Evolutionary conservation across 1,284 basidiomycete genomes (phyloP), one percentile per base, ranked within the genome.

Genomic region (Apiotrichum laibachii): DNA sequence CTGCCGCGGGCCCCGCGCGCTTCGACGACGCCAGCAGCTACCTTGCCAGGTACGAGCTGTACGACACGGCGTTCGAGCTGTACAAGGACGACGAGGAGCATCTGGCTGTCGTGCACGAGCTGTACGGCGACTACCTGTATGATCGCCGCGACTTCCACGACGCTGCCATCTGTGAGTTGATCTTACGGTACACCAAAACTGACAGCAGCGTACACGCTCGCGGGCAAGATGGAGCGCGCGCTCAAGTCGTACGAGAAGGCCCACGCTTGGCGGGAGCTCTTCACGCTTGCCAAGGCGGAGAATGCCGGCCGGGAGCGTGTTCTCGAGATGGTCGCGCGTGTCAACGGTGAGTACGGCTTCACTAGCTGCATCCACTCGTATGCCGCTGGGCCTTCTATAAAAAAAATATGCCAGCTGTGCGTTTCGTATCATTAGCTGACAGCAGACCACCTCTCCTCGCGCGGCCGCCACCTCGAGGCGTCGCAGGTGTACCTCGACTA

Each of bases 111-210:
- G 80, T 94, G n/a, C 78, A 94, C 51, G 85, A 85, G 49, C 71
- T 88, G 11, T 96, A 95, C 69, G 95, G 92, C 15, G 90, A 92
- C 62, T 90, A 91, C 82, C 81, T 97, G 2, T 89, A 89, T 69
- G 91, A 95, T 63, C 80, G 88, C 50, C 81, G 90, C 60, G 89
- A 95, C 44, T 92, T 89, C 72, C 80, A 82, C 60, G 88, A 96
- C 66, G 90, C 94, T 5, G 94, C 89, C 0, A 79, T 88, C 18
- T 86, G 90, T 90, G 62, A 59, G 83, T 72, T 37, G 12, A 4
- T 42, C 8, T 21, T 16, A 42, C n/a, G 21, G 21, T 16, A n/a
- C 26, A 48, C 5, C 16, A 5, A 7, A 26, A 12, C 55, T 60
- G 46, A 56, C 56, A 34, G 8, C 68, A 91, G 91, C 87, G 0